Conservation (phyloP, 176 grass and related monocot genomes). For the Aegilops umbellulata region DNA sequence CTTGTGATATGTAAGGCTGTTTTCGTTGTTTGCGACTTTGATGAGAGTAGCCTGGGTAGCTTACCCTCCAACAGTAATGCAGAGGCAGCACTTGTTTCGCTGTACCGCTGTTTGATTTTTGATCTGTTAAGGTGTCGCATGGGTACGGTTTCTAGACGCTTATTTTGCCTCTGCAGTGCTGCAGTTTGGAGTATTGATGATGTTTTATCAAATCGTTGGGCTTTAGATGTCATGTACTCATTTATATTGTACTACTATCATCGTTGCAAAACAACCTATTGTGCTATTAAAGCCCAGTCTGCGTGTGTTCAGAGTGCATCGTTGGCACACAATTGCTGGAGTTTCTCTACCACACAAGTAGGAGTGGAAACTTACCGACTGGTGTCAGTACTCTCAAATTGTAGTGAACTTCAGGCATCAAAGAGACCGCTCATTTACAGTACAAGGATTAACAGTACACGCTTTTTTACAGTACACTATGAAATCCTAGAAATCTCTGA, state of each 20-base stretch:
- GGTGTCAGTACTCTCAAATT: not conserved
- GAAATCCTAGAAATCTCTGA: not conserved
- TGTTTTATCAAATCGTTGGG: slow-evolving; percentile 1
- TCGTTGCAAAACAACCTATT: not conserved
- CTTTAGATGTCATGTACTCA: not conserved
- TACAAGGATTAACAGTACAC: not conserved
- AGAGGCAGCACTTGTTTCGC: slow-evolving; percentile 26
- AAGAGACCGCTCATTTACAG: not conserved
- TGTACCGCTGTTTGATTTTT: slow-evolving; percentile 42
- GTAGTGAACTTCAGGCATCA: not conserved
- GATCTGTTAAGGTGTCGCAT: slow-evolving; percentile 32
- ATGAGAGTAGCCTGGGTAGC: slow-evolving; percentile 4
- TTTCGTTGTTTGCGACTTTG: slow-evolving; percentile 12
- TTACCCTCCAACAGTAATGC: slow-evolving; percentile 17
- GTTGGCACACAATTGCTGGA: not conserved
- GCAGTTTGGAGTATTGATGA: slow-evolving; percentile 23
- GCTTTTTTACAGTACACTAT: not conserved
- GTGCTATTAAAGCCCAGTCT: not conserved
- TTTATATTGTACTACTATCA: not conserved
- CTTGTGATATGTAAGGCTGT: slow-evolving; percentile 30
- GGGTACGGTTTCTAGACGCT: not conserved
- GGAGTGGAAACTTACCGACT: not conserved
- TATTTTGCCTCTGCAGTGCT: slow-evolving; percentile 26
- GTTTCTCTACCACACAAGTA: not conserved
- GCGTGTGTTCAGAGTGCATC: not conserved